Evolutionary conservation across 257 asterid genomes (phyloP).

Genomic region (Solanum rostratum): DNA sequence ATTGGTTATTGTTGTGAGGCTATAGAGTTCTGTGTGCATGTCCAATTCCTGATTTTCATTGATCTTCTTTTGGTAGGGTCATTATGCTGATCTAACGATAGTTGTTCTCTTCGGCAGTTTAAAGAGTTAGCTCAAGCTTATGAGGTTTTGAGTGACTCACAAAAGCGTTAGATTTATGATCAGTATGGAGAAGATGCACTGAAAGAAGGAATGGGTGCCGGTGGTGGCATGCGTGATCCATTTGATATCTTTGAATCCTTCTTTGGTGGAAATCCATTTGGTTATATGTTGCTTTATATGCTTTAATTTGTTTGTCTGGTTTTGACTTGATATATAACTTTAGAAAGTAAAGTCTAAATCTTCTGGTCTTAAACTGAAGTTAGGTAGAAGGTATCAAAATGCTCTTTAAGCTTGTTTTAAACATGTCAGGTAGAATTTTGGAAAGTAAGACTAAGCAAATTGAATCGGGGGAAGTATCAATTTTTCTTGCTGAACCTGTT

Average conservation of each 20-base stretch:
- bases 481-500: not conserved
- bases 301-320: not conserved
- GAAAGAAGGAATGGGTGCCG: slow-evolving; percentile 68
- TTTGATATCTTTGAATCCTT: slow-evolving; percentile 65
- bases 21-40: not conserved
- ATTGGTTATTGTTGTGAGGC: not conserved
- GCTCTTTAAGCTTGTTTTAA: too few species aligned
- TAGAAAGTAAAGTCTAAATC: too few species aligned
- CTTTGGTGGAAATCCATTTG: slow-evolving; percentile 39
- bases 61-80: not conserved
- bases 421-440: too few species aligned
- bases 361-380: not conserved
- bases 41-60: not conserved
- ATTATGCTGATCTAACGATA: not conserved
- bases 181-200: slow-evolving; percentile 74
- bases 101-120: slow-evolving; percentile 20
- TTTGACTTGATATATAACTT: not conserved
- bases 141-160: slow-evolving; percentile 61
- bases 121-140: slow-evolving; percentile 78
- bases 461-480: not conserved
- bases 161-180: slow-evolving; percentile 65
- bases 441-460: not conserved
- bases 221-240: slow-evolving; percentile 46
- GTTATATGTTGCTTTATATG: not conserved
- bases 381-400: not conserved